These are phyloP conservation scores for Penicillium sp. DNA, from an alignment of 2,329 filamentous ascomycete genomes.

Conservation along the genomic window DNA sequence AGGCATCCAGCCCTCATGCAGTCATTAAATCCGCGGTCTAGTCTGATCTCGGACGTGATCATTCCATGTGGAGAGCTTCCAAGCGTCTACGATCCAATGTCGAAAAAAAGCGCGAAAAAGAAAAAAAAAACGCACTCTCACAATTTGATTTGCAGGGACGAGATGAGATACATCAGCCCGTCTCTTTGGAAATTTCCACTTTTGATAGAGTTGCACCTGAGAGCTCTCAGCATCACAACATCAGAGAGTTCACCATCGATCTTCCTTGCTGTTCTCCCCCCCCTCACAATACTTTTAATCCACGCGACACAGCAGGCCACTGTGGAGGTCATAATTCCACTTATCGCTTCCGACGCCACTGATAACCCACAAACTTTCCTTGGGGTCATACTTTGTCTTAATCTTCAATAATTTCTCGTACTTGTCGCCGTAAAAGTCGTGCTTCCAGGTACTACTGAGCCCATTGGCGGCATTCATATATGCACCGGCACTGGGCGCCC, in stretches of 20 bases:
- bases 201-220: too few relatives aligned
- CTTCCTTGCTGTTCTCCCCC: background rate
- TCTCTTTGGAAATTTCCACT: too few relatives aligned
- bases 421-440: conserved; percentile 23
- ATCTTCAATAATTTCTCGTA: conserved; percentile 22
- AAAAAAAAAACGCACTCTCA: too few relatives aligned
- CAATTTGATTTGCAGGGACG: too few relatives aligned
- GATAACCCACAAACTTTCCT: conserved; percentile 11
- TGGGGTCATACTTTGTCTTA: conserved; percentile 26
- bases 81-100: too few relatives aligned
- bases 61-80: too few relatives aligned
- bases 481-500: conserved; percentile 21
- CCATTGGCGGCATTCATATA: conserved; percentile 23
- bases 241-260: too few relatives aligned
- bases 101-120: too few relatives aligned
- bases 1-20: too few relatives aligned
- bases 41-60: too few relatives aligned
- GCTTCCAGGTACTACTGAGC: conserved; percentile 14
- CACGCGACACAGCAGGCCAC: conserved; percentile 12
- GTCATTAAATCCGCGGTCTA: too few relatives aligned
- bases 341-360: conserved; percentile 18
- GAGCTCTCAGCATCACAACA: too few relatives aligned
- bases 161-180: background rate
- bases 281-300: background rate
- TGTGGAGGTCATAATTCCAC: conserved; percentile 17